Base-by-base conservation (phyloP, 495 filamentous ascomycete genomes). In the Podospora appendiculata region DNA sequence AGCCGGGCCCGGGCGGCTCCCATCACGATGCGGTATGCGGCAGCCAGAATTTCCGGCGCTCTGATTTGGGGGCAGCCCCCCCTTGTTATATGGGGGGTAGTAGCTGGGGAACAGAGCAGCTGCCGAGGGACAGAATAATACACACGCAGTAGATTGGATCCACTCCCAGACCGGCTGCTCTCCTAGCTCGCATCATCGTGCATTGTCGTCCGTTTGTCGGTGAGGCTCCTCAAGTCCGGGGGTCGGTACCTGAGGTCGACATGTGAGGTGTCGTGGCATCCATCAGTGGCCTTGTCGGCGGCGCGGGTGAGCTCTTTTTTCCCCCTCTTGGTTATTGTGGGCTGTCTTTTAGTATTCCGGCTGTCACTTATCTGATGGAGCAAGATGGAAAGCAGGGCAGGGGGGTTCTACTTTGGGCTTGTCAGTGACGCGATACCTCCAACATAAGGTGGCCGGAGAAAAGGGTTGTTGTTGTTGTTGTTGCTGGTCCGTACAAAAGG, bases 221-320 rank as follows among this genome's bases (percentile, higher is more conserved):
- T 64, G 58, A 63, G 55, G 53, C 50, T 36, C n/a, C 36, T 19
- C 14, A 43, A 43, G 41, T 19, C 8, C 8, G 3, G 18, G 32
- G 32, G 38, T n/a, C n/a, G n/a, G n/a, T 51, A 51, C 52, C 61
- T 55, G 56, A 51, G 40, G 54, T 48, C 43, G 42, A 32, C 13
- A 16, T 43, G 47, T 64, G 58, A 53, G 62, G 53, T 61, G 61
- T 64, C 61, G 58, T 59, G 51, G 56, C 61, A 64, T 64, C 53
- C 56, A 40, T 48, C 50, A 45, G 16, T 39, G 48, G 48, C 25
- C 39, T 45, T 49, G 43, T 8, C 13, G 43, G 13, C 43, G 10
- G 41, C 16, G 14, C 12, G 10, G 14, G 14, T 43, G 14, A 43
- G 18, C 1, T 13, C 39, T 41, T 41, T 36, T 34, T 47, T 47